Evolutionary conservation across 2,329 filamentous ascomycete species (phyloP), one percentile per base, ranked within the genome.

Genomic region (Sarocladium kiliense): DNA sequence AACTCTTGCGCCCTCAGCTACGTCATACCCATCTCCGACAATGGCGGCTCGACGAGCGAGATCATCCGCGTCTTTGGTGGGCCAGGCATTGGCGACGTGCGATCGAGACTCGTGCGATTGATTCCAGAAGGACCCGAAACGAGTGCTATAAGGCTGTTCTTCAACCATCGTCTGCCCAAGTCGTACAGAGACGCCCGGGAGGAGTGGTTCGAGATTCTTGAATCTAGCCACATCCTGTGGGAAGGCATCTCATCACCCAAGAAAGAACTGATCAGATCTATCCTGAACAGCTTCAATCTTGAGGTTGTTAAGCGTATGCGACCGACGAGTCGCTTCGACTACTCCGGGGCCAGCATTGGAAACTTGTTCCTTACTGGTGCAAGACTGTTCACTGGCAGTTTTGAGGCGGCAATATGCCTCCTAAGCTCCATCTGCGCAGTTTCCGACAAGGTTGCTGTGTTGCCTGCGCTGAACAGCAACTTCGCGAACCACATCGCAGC

Each of bases 401-500:
- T 97, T 61, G 94, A 97, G 69, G 89, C 88, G 6, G 90, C 91
- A 41, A 94, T 97, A 59, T 96, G 96, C 66, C 81, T 97, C 2
- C 80, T 97, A 3, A 88, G 88, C 53, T 88, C 87, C 62, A 89
- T 97, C 60, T 96, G 92, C 65, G 84, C 84, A n/a, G 88, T 97
- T 1, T 88, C 91, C 0, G 79, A 83, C 11, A 79, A 85, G 53
- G 84, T 94, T 5, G 80, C 85, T 0, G 91, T 97, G 0, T 83
- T 97, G 16, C 94, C 93, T 0, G 91, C 89, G 3, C 89, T 97
- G 62, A 96, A 96, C 75, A 91, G 88, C 59, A 97, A 96, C 69
- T 97, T 97, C 74, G 90, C 90, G 0, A 89, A 96, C 64, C 93
- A 97, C 70, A 97, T 97, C 61, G 91, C 88, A 5, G 93, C 91